Base-by-base conservation (phyloP, 805 yeast species). In the Ogataea philodendri region DNA sequence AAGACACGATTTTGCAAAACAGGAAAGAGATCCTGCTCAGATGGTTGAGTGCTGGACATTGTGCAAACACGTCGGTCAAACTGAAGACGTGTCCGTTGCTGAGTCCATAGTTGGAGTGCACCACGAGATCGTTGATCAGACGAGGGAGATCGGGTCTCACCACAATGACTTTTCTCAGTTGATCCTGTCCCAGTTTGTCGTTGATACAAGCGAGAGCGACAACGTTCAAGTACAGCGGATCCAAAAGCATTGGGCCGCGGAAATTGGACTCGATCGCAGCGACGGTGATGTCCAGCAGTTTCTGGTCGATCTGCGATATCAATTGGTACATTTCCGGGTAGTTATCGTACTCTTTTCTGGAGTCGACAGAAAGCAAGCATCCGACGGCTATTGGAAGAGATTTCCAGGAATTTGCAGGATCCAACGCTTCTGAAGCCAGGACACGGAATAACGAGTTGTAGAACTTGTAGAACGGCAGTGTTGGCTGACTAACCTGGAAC, bases 321-420 rank as follows among this genome's bases (percentile, higher is more conserved):
- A 50, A 27, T 26, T 46, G 46, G n/a, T 36, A 32, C 17, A 54
- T 48, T 2, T 41, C 42, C 5, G 65, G 65, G 37, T 36, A 51
- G n/a, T 29, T 25, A 16, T 59, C 59, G 17, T 47, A 48, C 8
- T 44, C 32, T 4, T 24, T 35, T 29, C 62, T 48, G 5, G 48
- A 22, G 2, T 43, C 58, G 26, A 58, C 59, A 3, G 76, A 61
- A 4, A 69, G 46, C 4, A 60, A 39, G 11, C 74, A 51, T 0
- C 81, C 81, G 1, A 72, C 48, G 7, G 72, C 49, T 1, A 74
- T 53, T 0, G 80, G 78, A 14, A 71, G 42, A 1, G 64, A 64
- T 48, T 70, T 73, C 76, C 77, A 69, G 38, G 63, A 51, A 39
- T 63, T 22, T 5, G 9, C 13, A 2, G 54, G 49, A 24, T 51